Evolutionary conservation across 306 rosid genomes (phyloP), one percentile per base, ranked within the genome.

Genomic region (Styphnolobium japonicum): DNA sequence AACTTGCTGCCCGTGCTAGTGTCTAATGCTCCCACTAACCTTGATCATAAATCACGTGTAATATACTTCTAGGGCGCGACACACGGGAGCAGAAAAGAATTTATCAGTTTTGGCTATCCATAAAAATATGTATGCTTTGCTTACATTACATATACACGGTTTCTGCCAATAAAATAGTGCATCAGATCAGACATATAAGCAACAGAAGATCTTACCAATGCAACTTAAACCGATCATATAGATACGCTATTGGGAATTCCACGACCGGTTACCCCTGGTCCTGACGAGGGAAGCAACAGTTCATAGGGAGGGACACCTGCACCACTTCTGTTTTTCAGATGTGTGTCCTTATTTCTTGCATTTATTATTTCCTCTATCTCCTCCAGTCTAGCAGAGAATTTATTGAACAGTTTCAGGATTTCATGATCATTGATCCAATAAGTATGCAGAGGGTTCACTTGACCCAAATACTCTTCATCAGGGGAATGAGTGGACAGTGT

Each of bases 401-500:
- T 90, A 18, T 81, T 52, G 31, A 88, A 92, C 55, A 79, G 7
- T 52, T 86, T 75, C 66, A 85, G 22, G 42, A 95, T 66, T 75
- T 81, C 77, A 12, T 82, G 82, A 64, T 92, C 97, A 61, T 83
- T 84, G 84, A 84, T 92, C 98, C 97, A 91, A 67, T 82, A 91
- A 81, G 69, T 6, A 29, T 92, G 89, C n/a, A 88, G 77, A 11
- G 55, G 90, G 68, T 86, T 90, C 49, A 81, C 73, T 82, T 92
- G 87, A 43, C 99, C 99, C 89, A 95, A 86, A 80, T 95, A 95
- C 97, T 95, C 99, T 84, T 95, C 98, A 64, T 95, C 98, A 0
- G 99, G 79, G 2, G 99, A 95, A 83, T 95, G 98, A 23, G 97
- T 91, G 3, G 98, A 93, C 23, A 93, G 80, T 7, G 98, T 93